phyloP scores from a whole-genome alignment of 345 rosid species.

The Gossypium herbaceum region DNA sequence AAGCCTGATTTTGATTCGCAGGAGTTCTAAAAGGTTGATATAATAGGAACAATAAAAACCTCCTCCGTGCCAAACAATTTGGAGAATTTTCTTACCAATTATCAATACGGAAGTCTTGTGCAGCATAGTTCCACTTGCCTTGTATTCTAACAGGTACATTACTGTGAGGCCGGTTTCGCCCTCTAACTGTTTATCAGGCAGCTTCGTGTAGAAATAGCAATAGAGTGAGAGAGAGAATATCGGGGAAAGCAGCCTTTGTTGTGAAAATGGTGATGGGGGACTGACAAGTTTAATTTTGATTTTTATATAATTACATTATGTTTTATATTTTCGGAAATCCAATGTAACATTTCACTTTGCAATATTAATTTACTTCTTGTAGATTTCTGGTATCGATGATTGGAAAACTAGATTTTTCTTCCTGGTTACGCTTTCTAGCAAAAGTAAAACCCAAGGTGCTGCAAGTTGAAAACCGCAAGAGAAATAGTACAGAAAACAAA shows the following conservation, averaged over 20 bases:
- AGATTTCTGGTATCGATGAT: slow-evolving; percentile 19
- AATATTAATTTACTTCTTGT: slow-evolving; percentile 2
- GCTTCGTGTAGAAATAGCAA: slow-evolving; percentile 15
- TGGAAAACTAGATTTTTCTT: neutral
- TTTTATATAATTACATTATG: slow-evolving; percentile 12
- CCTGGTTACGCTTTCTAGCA: too few relatives aligned
- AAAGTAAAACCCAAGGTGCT: too few relatives aligned
- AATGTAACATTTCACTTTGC: slow-evolving; percentile 18
- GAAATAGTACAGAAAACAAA: too few relatives aligned
- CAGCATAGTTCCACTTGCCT: neutral
- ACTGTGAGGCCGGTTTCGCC: slow-evolving; percentile 15
- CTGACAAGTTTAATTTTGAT: neutral
- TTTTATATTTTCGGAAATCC: neutral
- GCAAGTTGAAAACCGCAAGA: too few relatives aligned
- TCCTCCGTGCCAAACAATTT: slow-evolving; percentile 4
- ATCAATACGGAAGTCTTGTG: slow-evolving; percentile 18
- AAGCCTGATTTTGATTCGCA: slow-evolving; percentile 76
- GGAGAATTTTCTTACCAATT: slow-evolving; percentile 25
- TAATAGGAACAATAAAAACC: slow-evolving; percentile 10
- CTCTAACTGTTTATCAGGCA: slow-evolving; percentile 22
- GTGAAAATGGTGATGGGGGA: slow-evolving; percentile 6
- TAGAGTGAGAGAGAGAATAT: neutral
- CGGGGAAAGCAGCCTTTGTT: neutral
- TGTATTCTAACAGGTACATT: slow-evolving; percentile 15
- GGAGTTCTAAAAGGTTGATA: slow-evolving; percentile 42